Conservation (phyloP, 2,329 filamentous ascomycete species). For the Elsinoe ampelina region DNA sequence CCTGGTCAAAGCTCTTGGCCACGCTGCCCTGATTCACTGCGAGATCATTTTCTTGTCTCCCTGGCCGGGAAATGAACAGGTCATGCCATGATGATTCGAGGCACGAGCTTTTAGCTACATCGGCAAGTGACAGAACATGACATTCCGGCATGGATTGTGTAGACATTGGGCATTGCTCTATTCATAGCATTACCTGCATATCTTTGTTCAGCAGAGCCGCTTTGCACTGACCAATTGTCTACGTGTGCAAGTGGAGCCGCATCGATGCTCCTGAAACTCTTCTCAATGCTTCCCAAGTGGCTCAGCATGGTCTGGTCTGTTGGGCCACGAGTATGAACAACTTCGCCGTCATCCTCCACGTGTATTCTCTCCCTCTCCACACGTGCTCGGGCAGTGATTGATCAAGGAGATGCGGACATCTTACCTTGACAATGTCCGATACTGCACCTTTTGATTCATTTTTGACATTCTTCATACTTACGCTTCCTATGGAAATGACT, state of each 20-base stretch:
- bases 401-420: constrained; percentile 13
- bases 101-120: no score
- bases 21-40: neutral
- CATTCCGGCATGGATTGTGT: neutral
- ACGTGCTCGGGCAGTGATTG: neutral
- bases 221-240: neutral
- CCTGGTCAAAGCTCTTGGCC: neutral
- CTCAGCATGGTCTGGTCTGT: no score
- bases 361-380: neutral
- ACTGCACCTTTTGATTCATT: constrained; percentile 3
- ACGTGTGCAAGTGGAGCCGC: constrained; percentile 8
- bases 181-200: neutral
- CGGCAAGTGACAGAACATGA: neutral
- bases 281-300: neutral
- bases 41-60: neutral
- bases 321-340: neutral
- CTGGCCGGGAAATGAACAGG: neutral
- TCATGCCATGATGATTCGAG: no score
- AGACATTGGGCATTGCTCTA: neutral
- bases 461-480: constrained; percentile 3
- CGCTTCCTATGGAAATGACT: constrained; percentile 9
- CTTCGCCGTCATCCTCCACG: neutral
- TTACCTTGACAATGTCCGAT: constrained; percentile 11
- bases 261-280: neutral
- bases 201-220: neutral